phyloP scores from a whole-genome alignment of 2,329 filamentous ascomycete genomes.

The Parascedosporium putredinis region DNA sequence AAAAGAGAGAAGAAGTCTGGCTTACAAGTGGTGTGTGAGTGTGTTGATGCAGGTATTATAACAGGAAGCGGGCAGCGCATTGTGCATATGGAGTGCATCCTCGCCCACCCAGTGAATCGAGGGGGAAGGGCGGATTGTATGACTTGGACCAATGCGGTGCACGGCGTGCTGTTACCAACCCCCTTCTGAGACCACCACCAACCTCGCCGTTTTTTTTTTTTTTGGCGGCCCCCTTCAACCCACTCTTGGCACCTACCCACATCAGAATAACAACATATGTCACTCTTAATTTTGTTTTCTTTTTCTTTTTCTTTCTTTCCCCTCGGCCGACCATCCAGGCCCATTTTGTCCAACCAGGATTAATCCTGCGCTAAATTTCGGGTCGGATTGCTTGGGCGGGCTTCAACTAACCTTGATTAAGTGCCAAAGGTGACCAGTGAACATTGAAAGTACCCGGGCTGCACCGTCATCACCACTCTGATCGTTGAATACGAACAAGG shows the following conservation, averaged over 20 bases:
- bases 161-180: background rate
- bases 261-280: too few species aligned
- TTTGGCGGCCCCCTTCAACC: background rate
- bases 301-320: too few species aligned
- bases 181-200: constrained; percentile 2
- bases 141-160: constrained; percentile 3
- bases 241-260: background rate
- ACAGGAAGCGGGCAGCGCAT: background rate
- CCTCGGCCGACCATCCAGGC: background rate
- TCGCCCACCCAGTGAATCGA: too few species aligned
- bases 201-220: constrained; percentile 1
- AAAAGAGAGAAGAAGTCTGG: background rate
- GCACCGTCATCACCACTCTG: too few species aligned
- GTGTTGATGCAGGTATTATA: background rate
- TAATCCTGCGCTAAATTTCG: too few species aligned
- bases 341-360: too few species aligned
- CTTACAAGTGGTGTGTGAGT: background rate
- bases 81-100: background rate
- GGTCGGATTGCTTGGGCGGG: too few species aligned
- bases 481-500: too few species aligned
- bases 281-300: background rate
- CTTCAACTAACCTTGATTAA: too few species aligned
- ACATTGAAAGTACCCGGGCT: too few species aligned
- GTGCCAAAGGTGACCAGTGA: too few species aligned
- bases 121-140: background rate